A percentile compares a stretch with the other conserved stretches of the same genome.
phyloP scores from a whole-genome alignment of 116 monocot species.

The Zostera marina region DNA sequence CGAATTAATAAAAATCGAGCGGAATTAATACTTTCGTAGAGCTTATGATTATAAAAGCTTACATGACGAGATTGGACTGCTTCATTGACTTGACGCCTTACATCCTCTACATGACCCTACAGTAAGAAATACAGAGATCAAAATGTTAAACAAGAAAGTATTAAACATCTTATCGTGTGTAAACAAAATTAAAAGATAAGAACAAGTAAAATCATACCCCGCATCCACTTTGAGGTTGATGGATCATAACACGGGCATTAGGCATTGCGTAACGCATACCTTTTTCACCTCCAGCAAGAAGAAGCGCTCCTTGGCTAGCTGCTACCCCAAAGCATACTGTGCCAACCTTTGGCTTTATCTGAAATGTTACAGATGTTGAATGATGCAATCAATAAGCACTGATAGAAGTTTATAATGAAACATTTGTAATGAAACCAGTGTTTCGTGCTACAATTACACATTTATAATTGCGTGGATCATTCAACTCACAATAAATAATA shows the following conservation, averaged over 20 bases:
- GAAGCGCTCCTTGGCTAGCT: conserved; percentile 86
- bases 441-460: too few species aligned
- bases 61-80: conserved; percentile 91
- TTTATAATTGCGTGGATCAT: too few species aligned
- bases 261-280: conserved; percentile 98
- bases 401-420: too few species aligned
- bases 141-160: too few species aligned
- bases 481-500: too few species aligned
- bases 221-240: conserved; percentile 84
- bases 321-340: conserved; percentile 85
- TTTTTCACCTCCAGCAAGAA: conserved; percentile 95
- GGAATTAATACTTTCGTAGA: not conserved
- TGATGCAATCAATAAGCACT: not conserved
- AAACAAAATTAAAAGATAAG: not conserved
- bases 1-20: too few species aligned
- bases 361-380: not conserved
- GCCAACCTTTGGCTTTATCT: conserved; percentile 94
- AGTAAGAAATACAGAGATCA: conserved; percentile 2
- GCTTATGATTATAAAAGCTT: conserved; percentile 9
- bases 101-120: conserved; percentile 84
- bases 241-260: conserved; percentile 88
- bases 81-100: conserved; percentile 75
- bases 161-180: not conserved
- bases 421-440: too few species aligned
- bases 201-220: conserved; percentile 34